phyloP scores from a whole-genome alignment of 2,329 filamentous ascomycete genomes.

The Neopestalotiopsis sp. region DNA sequence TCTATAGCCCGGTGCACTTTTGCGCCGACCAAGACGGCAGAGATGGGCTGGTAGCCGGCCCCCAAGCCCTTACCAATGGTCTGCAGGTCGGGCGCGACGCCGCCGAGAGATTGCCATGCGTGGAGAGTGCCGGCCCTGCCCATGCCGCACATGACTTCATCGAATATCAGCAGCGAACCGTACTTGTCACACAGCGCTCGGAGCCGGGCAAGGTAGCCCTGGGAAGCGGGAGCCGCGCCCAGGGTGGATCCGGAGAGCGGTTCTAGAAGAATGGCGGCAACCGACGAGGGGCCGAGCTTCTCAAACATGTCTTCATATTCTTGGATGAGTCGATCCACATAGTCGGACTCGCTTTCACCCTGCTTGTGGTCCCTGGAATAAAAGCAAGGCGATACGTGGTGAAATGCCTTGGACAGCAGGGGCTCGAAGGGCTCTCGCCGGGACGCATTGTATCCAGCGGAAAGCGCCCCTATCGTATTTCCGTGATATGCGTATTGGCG shows the following conservation, averaged over 20 bases:
- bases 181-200: constrained; percentile 67
- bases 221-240: constrained; percentile 65
- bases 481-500: constrained; percentile 74
- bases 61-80: constrained; percentile 68
- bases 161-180: constrained; percentile 70
- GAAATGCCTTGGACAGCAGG: constrained; percentile 59
- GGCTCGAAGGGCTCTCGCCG: constrained; percentile 63
- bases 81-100: constrained; percentile 63
- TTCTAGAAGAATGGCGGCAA: constrained; percentile 71
- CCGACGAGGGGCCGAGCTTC: constrained; percentile 63
- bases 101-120: constrained; percentile 56
- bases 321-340: constrained; percentile 61
- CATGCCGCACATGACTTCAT: constrained; percentile 67
- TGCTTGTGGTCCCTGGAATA: constrained; percentile 61
- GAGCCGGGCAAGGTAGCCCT: constrained; percentile 70
- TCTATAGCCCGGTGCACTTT: constrained; percentile 54
- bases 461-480: constrained; percentile 69
- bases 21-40: constrained; percentile 60
- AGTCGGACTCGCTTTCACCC: constrained; percentile 58
- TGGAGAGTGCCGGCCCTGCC: constrained; percentile 58
- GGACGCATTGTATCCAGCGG: constrained; percentile 62
- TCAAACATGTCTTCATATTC: constrained; percentile 70
- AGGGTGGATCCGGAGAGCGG: constrained; percentile 69
- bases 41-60: constrained; percentile 64
- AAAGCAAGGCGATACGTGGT: constrained; percentile 67